Evolutionary conservation across 805 yeast species (phyloP), one percentile per base, ranked within the genome.

Genomic region (Dipodascus albidus): DNA sequence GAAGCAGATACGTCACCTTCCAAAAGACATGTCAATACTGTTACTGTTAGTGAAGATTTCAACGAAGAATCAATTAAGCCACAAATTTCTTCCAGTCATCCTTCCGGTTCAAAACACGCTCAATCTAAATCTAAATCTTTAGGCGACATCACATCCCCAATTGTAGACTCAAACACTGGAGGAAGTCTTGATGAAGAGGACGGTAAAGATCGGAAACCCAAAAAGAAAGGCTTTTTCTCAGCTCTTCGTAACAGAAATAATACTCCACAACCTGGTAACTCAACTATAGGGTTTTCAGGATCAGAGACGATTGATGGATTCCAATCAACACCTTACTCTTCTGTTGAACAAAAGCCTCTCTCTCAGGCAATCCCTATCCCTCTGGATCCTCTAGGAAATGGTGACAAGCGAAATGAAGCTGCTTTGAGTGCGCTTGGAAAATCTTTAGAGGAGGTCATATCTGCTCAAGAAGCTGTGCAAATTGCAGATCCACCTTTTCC

Each of bases 241-340:
- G 14, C 31, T 15, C 27, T 21, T 47, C 14, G 31, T 20, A 47
- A 47, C 14, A 4, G 31, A 22, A 23, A 4, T 22, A 8, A 4
- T 9, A 23, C 4, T 38, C 14, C 6, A 4, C 44, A 38, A 17
- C 44, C 15, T 14, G 54, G 52, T 11, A 52, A 58, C 14, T 22
- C 41, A 2, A 50, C 57, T 2, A 51, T 38, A 19, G 50, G 52
- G 6, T 49, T 47, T n/a, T 52, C 54, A 15, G 52, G 50, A 11
- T 11, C 41, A 15, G 49, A 52, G 31, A 22, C 50, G 17, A 27
- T 50, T 15, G 52, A 52, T 19, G 33, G 50, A 1, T 52, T 52
- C 2, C 50, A 47, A 19, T 31, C 51, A 23, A 68, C 48, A 59
- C 65, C 41, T 62, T 64, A 27, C 23, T 31, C 44, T 38, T 14